These are phyloP conservation scores for Sicyos edulis DNA, from an alignment of 306 rosid species.

Conservation along the genomic window DNA sequence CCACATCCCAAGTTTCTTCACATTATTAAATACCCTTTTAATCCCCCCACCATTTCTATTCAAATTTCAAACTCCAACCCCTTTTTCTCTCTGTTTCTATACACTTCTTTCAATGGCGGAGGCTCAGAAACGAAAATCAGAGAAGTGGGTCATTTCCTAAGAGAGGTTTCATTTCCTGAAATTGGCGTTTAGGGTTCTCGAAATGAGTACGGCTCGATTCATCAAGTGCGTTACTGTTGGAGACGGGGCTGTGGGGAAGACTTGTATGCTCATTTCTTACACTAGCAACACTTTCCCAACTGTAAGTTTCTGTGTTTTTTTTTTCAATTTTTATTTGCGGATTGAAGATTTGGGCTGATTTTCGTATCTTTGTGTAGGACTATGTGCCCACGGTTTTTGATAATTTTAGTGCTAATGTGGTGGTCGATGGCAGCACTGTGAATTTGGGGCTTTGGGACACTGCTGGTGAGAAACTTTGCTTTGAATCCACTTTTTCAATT, in stretches of 20 bases:
- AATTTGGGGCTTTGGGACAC: constrained; percentile 95
- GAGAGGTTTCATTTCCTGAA: not conserved
- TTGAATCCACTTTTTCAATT: not conserved
- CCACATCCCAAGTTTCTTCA: constrained; percentile 16
- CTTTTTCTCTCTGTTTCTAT: constrained; percentile 11
- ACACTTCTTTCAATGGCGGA: constrained; percentile 27
- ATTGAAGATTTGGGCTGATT: not conserved
- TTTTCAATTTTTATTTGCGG: not conserved
- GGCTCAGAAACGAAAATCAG: constrained; percentile 23
- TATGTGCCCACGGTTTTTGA: constrained; percentile 93
- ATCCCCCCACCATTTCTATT: constrained; percentile 39
- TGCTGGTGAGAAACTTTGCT: constrained; percentile 52
- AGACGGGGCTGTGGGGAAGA: constrained; percentile 91
- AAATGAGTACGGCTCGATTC: constrained; percentile 86
- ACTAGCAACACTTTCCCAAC: constrained; percentile 92
- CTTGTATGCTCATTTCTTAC: too few relatives aligned
- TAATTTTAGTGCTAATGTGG: constrained; percentile 94
- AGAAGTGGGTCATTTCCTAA: constrained; percentile 8
- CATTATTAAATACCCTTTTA: constrained; percentile 48
- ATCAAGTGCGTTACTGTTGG: constrained; percentile 93
- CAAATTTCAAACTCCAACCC: constrained; percentile 34
- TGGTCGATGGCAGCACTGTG: too few relatives aligned
- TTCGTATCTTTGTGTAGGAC: constrained; percentile 33
- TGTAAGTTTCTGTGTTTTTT: constrained; percentile 27
- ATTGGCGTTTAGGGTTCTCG: constrained; percentile 20